phyloP scores from a whole-genome alignment of 2,329 filamentous ascomycete genomes.

The Orbilia brochopaga region DNA sequence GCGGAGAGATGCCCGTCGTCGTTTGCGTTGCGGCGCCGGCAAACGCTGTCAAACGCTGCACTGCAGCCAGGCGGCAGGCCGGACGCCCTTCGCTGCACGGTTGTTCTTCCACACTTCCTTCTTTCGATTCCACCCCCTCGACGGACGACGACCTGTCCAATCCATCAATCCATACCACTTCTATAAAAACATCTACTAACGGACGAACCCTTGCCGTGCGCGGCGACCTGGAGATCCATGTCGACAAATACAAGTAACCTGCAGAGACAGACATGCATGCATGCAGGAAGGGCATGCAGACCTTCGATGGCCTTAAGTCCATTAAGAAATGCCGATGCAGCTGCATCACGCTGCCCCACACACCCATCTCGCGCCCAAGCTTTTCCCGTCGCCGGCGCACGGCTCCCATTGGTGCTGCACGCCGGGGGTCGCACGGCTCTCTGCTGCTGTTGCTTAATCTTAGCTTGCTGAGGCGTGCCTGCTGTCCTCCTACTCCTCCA shows the following conservation, averaged over 20 bases:
- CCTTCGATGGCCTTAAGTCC: neutral
- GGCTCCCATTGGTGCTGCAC: constrained; percentile 38
- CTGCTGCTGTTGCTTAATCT: constrained; percentile 22
- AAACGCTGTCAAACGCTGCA: neutral
- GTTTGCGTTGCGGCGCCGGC: too few relatives aligned
- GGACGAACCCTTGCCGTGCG: too few relatives aligned
- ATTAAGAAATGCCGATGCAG: neutral
- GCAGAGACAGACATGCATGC: too few relatives aligned
- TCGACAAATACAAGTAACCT: too few relatives aligned
- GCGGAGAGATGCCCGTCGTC: constrained; percentile 7
- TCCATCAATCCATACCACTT: neutral
- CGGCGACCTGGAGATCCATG: too few relatives aligned
- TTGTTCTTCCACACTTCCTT: neutral
- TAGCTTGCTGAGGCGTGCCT: constrained; percentile 13
- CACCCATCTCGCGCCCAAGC: constrained; percentile 6
- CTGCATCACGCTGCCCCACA: constrained; percentile 16
- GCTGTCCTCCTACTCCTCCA: too few relatives aligned
- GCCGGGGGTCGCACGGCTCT: constrained; percentile 32
- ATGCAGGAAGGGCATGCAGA: too few relatives aligned
- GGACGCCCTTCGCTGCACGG: constrained; percentile 28
- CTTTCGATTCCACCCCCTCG: neutral
- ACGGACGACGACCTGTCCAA: neutral
- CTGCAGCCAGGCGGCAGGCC: constrained; percentile 32
- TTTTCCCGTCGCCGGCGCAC: constrained; percentile 16
- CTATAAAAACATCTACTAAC: too few relatives aligned